Conservation (phyloP, 306 rosid species). For the Lagenaria siceraria region DNA sequence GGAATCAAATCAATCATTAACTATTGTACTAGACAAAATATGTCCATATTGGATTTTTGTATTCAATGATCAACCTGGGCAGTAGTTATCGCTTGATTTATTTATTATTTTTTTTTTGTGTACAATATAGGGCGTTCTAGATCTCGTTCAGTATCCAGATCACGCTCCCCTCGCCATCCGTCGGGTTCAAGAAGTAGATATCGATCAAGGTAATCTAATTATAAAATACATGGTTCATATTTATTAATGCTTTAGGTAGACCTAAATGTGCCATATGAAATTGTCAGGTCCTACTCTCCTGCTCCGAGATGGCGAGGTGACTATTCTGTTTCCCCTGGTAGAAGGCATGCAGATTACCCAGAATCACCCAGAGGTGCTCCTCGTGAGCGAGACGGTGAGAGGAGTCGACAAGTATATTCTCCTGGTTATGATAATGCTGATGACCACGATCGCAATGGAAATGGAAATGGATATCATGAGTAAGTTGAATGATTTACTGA, state of each 20-base stretch:
- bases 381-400: slow-evolving; percentile 48
- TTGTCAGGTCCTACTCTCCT: slow-evolving; percentile 81
- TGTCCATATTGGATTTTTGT: not conserved
- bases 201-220: slow-evolving; percentile 63
- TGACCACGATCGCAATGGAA: slow-evolving; percentile 35
- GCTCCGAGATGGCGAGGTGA: slow-evolving; percentile 65
- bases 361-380: slow-evolving; percentile 73
- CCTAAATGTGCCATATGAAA: not conserved
- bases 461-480: slow-evolving; percentile 55
- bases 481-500: slow-evolving; percentile 20
- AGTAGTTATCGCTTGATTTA: not conserved
- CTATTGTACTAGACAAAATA: not conserved
- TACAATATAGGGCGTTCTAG: slow-evolving; percentile 54
- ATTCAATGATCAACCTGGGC: not conserved
- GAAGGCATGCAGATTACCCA: slow-evolving; percentile 54
- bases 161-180: slow-evolving; percentile 65
- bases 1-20: not conserved
- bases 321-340: slow-evolving; percentile 66
- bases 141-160: slow-evolving; percentile 71
- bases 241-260: not conserved
- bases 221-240: not conserved
- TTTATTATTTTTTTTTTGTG: not conserved
- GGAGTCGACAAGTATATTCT: slow-evolving; percentile 60
- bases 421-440: slow-evolving; percentile 51
- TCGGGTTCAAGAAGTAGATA: slow-evolving; percentile 70